phyloP scores from a whole-genome alignment of 768 basidiomycete species.

The Sarcodon aspratus region DNA sequence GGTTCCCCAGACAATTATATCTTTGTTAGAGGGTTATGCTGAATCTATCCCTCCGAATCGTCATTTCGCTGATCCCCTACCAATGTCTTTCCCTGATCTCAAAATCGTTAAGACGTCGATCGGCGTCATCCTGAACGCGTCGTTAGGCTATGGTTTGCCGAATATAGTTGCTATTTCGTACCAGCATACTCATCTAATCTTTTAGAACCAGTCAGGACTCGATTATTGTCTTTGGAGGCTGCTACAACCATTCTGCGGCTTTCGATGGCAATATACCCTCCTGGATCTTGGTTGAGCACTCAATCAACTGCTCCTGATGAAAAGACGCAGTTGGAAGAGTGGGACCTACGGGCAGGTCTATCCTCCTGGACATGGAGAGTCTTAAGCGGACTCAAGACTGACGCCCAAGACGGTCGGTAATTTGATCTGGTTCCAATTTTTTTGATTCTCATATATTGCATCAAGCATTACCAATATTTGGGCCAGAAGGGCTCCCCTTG shows the following conservation, averaged over 20 bases:
- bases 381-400: conserved; percentile 63
- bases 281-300: conserved; percentile 46
- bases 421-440: conserved; percentile 6
- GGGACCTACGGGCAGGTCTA: conserved; percentile 52
- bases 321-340: conserved; percentile 17
- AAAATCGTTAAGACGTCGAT: conserved; percentile 68
- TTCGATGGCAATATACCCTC: conserved; percentile 61
- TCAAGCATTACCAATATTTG: conserved; percentile 46
- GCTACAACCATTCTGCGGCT: conserved; percentile 58
- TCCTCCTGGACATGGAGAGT: conserved; percentile 73
- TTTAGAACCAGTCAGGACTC: conserved; percentile 52
- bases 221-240: conserved; percentile 59
- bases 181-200: conserved; percentile 1
- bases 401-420: conserved; percentile 31
- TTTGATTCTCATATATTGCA: not conserved
- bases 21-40: conserved; percentile 56
- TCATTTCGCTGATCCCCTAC: conserved; percentile 24
- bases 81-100: conserved; percentile 49
- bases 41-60: conserved; percentile 29
- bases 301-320: conserved; percentile 2
- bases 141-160: conserved; percentile 56
- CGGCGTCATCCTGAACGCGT: conserved; percentile 70
- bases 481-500: conserved; percentile 50
- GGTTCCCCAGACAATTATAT: conserved; percentile 55
- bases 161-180: not conserved